Evolutionary conservation across 1,139 yeast species (phyloP).

Genomic region (Suhomyces bolitotheri): DNA sequence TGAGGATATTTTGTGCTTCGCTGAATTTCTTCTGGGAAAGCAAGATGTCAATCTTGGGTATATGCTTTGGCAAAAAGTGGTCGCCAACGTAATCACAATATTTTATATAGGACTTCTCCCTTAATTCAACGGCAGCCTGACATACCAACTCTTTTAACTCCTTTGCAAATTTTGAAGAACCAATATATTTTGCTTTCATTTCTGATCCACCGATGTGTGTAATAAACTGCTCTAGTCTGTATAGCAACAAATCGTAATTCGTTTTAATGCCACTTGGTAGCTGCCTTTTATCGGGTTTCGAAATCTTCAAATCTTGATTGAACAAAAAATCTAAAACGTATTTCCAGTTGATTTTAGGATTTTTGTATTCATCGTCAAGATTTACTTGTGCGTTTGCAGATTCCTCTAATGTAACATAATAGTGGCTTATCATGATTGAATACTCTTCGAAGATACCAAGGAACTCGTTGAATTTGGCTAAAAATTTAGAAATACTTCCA

Average conservation of each 20-base stretch:
- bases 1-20: constrained; percentile 41
- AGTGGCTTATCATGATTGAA: constrained; percentile 39
- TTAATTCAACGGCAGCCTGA: constrained; percentile 42
- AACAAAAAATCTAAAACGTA: constrained; percentile 27
- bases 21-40: constrained; percentile 40
- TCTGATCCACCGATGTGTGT: constrained; percentile 13
- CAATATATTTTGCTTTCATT: constrained; percentile 2
- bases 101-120: constrained; percentile 29
- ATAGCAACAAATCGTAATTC: constrained; percentile 37
- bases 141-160: constrained; percentile 48
- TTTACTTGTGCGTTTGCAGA: constrained; percentile 5
- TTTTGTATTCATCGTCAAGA: constrained; percentile 20
- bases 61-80: constrained; percentile 46
- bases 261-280: constrained; percentile 26
- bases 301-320: constrained; percentile 28
- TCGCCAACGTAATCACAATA: constrained; percentile 37
- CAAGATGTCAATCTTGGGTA: constrained; percentile 46
- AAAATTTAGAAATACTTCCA: constrained; percentile 49
- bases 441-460: constrained; percentile 45
- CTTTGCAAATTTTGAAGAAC: constrained; percentile 20
- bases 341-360: constrained; percentile 29
- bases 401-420: constrained; percentile 28
- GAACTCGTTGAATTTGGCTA: constrained; percentile 33
- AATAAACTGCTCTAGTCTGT: constrained; percentile 24
- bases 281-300: constrained; percentile 33